Conservation (phyloP, 345 rosid genomes). For the Moricandia arvensis region DNA sequence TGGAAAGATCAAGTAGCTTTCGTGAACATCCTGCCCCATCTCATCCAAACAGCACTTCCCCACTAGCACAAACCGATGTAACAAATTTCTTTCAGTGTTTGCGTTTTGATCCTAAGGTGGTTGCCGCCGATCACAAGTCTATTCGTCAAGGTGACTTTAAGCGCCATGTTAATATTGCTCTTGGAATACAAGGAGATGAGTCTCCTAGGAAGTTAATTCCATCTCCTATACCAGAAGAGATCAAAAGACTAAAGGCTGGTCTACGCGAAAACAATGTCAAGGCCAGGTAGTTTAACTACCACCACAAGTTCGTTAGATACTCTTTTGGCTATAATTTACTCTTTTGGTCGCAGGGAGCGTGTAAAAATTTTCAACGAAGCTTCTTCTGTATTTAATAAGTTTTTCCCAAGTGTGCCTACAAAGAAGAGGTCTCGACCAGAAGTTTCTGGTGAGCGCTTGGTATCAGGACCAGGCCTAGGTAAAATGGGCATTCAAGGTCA, state of each 20-base stretch:
- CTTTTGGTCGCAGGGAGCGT: slow-evolving; percentile 64
- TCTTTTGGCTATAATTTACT: slow-evolving; percentile 38
- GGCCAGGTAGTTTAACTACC: slow-evolving; percentile 66
- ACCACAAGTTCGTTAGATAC: slow-evolving; percentile 14
- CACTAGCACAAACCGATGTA: slow-evolving; percentile 62
- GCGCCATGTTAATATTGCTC: slow-evolving; percentile 60
- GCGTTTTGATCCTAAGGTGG: slow-evolving; percentile 68
- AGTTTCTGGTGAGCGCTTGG: slow-evolving; percentile 57
- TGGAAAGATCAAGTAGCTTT: slow-evolving; percentile 87
- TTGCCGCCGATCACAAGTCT: slow-evolving; percentile 72
- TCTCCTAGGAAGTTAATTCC: slow-evolving; percentile 56
- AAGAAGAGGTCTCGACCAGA: slow-evolving; percentile 89
- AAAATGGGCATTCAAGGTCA: slow-evolving; percentile 80
- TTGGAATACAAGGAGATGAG: slow-evolving; percentile 71
- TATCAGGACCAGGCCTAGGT: slow-evolving; percentile 51
- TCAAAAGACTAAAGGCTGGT: slow-evolving; percentile 62
- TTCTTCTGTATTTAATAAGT: slow-evolving; percentile 72
- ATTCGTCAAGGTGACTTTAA: slow-evolving; percentile 72
- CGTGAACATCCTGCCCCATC: slow-evolving; percentile 63
- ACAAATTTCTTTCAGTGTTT: slow-evolving; percentile 68
- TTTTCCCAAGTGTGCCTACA: slow-evolving; percentile 62
- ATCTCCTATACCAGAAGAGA: slow-evolving; percentile 48
- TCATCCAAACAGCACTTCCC: slow-evolving; percentile 58
- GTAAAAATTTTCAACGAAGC: slow-evolving; percentile 71
- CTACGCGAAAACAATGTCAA: slow-evolving; percentile 64